Conservation (phyloP, 306 rosid genomes). For the Quercus wislizeni region DNA sequence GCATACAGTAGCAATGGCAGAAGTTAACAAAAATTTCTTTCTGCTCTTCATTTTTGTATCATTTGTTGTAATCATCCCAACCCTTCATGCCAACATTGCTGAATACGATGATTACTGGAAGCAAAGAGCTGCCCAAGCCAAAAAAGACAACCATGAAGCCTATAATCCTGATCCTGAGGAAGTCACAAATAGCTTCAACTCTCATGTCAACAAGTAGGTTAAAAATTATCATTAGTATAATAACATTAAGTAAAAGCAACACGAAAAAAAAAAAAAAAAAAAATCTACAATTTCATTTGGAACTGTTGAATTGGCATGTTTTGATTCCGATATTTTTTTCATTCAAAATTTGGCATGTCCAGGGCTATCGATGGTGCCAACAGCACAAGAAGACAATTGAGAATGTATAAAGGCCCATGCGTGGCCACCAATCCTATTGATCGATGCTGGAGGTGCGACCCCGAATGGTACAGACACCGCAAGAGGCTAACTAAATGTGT, state of each 20-base stretch:
- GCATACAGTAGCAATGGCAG: not conserved
- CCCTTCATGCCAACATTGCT: slow-evolving; percentile 14
- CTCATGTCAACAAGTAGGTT: slow-evolving; percentile 28
- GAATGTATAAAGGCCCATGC: slow-evolving; percentile 23
- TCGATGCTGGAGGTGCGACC: slow-evolving; percentile 81
- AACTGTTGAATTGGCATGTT: not conserved
- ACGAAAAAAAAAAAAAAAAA: no score
- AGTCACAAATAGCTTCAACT: slow-evolving; percentile 36
- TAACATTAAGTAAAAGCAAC: no score
- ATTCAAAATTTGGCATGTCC: not conserved
- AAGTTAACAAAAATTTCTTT: not conserved
- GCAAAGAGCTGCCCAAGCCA: slow-evolving; percentile 33
- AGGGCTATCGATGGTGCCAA: slow-evolving; percentile 28
- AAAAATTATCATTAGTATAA: no score
- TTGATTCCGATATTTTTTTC: not conserved
- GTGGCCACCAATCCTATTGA: slow-evolving; percentile 71
- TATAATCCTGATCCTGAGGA: slow-evolving; percentile 36
- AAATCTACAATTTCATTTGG: not conserved
- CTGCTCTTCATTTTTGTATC: slow-evolving; percentile 25
- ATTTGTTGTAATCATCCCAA: slow-evolving; percentile 18
- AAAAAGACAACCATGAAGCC: slow-evolving; percentile 12
- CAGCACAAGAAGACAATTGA: slow-evolving; percentile 37
- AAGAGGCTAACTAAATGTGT: slow-evolving; percentile 54
- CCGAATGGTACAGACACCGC: slow-evolving; percentile 58
- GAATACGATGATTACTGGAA: slow-evolving; percentile 59